A percentile compares a stretch with the other conserved stretches of the same genome.
Conservation (phyloP, 345 rosid species). For the Rhodomyrtus tomentosa region DNA sequence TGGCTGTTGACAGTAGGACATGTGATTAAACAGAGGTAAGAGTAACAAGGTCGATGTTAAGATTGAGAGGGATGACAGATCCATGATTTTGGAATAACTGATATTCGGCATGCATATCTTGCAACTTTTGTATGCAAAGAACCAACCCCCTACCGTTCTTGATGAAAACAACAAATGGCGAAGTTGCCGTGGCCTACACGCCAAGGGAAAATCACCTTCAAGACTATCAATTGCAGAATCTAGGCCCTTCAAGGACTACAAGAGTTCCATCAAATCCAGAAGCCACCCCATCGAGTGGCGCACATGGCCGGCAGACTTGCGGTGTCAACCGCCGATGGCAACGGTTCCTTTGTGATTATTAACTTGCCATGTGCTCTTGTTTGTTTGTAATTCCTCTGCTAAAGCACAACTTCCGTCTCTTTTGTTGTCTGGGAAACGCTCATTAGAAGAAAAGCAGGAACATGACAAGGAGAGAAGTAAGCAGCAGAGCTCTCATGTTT, state of each 20-base stretch:
- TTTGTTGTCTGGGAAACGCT: no score
- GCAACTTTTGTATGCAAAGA: neutral
- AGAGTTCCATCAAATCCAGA: neutral
- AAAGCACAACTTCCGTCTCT: no score
- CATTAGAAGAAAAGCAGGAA: no score
- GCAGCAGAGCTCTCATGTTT: no score
- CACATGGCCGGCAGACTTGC: neutral
- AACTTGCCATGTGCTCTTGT: no score
- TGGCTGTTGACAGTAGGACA: neutral
- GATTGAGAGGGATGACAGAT: neutral
- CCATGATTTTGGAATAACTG: neutral
- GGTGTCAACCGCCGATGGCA: neutral
- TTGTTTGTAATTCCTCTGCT: no score
- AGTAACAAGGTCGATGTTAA: neutral
- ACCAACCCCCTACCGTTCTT: neutral
- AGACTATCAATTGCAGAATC: neutral
- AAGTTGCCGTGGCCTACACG: neutral
- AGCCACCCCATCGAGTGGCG: neutral
- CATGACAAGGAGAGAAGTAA: no score
- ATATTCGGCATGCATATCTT: neutral
- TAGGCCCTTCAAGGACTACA: neutral
- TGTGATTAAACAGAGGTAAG: neutral
- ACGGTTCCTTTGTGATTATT: no score
- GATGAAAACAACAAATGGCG: neutral
- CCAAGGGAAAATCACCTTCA: neutral